Evolutionary conservation across 2,329 filamentous ascomycete species (phyloP).

Genomic region (Beauveria caledonica): DNA sequence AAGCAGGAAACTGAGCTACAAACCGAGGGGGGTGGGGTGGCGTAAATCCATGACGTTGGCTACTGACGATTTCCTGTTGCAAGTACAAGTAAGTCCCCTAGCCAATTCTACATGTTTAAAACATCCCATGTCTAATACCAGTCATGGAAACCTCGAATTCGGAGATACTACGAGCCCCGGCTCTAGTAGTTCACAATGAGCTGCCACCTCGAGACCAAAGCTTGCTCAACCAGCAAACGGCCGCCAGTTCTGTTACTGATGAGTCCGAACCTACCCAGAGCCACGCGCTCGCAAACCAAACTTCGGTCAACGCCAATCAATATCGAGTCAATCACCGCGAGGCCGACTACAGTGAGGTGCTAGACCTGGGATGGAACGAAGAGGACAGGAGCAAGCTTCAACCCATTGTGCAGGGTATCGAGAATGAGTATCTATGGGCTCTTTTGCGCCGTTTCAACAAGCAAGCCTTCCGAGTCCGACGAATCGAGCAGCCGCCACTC

Average conservation of each 20-base stretch:
- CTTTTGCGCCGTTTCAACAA: slow-evolving; percentile 68
- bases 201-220: not conserved
- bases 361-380: slow-evolving; percentile 59
- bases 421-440: slow-evolving; percentile 67
- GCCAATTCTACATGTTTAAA: too few relatives aligned
- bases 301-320: slow-evolving; percentile 5
- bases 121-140: too few relatives aligned
- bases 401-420: slow-evolving; percentile 58
- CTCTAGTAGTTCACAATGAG: not conserved
- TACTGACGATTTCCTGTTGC: too few relatives aligned
- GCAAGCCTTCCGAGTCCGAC: slow-evolving; percentile 60
- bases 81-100: too few relatives aligned
- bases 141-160: not conserved
- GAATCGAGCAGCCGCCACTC: slow-evolving; percentile 41
- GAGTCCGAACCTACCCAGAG: slow-evolving; percentile 24
- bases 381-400: slow-evolving; percentile 45
- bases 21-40: too few relatives aligned
- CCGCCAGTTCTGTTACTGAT: not conserved
- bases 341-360: slow-evolving; percentile 44
- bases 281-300: slow-evolving; percentile 26
- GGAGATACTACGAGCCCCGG: not conserved
- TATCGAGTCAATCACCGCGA: slow-evolving; percentile 29
- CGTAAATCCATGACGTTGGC: too few relatives aligned
- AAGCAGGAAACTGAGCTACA: too few relatives aligned
- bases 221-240: not conserved